Base-by-base conservation (phyloP, 768 basidiomycete species). In the Tubosaeta sp. region DNA sequence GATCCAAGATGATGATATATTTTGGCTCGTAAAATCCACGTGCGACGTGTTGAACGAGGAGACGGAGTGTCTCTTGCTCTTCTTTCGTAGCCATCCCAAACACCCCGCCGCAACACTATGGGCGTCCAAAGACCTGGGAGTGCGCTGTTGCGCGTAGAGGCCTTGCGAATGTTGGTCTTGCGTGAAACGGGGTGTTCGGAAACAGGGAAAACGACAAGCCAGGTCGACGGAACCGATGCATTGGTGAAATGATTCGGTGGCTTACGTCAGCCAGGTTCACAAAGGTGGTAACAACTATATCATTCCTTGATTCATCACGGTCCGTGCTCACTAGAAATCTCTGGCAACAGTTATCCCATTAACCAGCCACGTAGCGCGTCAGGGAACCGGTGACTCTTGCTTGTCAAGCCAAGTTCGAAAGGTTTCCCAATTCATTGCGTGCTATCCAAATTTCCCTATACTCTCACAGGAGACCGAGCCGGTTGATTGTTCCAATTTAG, bases 1-100 rank as follows among this genome's bases (percentile, higher is more conserved):
- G 90, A 73, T 97, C 95, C 77, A 97, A 73, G 55, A 97, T 83
- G 54, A 98, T 87, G 60, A 86, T 89, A 69, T 78, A 93, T 62
- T 89, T 90, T 40, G 90, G 77, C 68, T 97, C 96, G 72, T 97
- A 99, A 72, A 99, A 98, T 30, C 88, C 85, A 61, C 95, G 83
- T 41, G 87, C 83, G 65, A 95, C 92, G 73, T 91, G 87, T 67
- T 96, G 93, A 58, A 96, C 90, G 60, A 99, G 85, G 52, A 84
- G 81, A 68, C 84, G 85, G 49, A 94, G 83, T 2, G 80, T 82
- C 68, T 90, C 87, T 72, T 85, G 82, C 63, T 90, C 88, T 65
- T 89, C 88, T 65, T 86, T 86, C 44, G 79, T 84, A 46, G 82
- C 74, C 82, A 84, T 84, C 52, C 49, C 14, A 50, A 34, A 46